Evolutionary conservation across 352 stramenopile species (phyloP).

Genomic region (Phytophthora kernoviae): DNA sequence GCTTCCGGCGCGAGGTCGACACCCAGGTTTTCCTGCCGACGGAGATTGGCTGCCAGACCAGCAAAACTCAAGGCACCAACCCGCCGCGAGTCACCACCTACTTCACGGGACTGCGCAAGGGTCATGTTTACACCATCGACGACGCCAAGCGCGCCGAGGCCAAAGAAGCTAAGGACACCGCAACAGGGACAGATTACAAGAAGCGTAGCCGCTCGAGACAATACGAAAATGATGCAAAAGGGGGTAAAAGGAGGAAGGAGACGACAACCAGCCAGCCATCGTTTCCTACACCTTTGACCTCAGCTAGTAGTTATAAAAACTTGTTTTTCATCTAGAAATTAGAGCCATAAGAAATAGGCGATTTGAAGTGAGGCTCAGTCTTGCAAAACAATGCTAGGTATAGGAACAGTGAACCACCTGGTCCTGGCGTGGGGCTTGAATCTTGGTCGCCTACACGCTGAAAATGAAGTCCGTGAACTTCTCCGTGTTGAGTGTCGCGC

Average conservation of each 20-base stretch:
- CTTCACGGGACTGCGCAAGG: conserved; percentile 68
- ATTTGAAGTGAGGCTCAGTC: conserved; percentile 26
- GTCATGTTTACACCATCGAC: conserved; percentile 38
- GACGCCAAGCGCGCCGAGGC: conserved; percentile 34
- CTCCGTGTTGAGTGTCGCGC: conserved; percentile 65
- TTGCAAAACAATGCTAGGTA: conserved; percentile 8
- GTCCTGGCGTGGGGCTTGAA: conserved; percentile 13
- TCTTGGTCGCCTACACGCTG: conserved; percentile 53
- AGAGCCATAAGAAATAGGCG: conserved; percentile 36
- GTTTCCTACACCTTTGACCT: conserved; percentile 80
- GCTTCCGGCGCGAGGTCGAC: conserved; percentile 88
- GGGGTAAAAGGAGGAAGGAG: conserved; percentile 23
- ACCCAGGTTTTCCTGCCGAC: conserved; percentile 87
- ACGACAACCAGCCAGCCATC: conserved; percentile 52
- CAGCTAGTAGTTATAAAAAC: conserved; percentile 37
- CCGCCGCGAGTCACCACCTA: conserved; percentile 78
- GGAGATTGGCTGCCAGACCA: conserved; percentile 81
- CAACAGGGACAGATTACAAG: conserved; percentile 24
- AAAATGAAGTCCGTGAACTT: conserved; percentile 87
- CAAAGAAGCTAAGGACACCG: conserved; percentile 25
- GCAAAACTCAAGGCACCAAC: conserved; percentile 82
- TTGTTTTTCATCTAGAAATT: conserved; percentile 39
- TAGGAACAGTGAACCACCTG: conserved; percentile 23
- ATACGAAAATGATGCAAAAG: conserved; percentile 36
- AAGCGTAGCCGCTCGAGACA: conserved; percentile 28